Conservation (phyloP, 768 basidiomycete species). For the Mycena vulgaris region DNA sequence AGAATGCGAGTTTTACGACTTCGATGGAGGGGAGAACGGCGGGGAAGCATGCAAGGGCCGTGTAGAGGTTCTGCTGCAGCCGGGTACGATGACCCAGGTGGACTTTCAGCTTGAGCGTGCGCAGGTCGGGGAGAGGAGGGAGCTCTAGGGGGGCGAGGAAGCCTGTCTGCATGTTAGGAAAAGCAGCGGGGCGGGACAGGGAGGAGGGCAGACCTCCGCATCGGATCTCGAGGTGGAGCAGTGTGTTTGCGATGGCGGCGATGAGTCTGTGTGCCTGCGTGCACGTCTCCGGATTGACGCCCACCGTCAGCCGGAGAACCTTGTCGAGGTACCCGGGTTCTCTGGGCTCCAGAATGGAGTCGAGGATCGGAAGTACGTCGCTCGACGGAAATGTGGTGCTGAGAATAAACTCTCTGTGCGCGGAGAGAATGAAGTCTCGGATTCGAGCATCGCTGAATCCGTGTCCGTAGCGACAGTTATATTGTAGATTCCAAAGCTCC, state of each 20-base stretch:
- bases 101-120: background rate
- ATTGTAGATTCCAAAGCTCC: background rate
- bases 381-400: background rate
- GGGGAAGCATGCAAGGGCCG: background rate
- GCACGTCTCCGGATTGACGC: background rate
- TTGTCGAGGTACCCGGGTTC: background rate
- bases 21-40: background rate
- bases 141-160: background rate
- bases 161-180: background rate
- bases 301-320: background rate
- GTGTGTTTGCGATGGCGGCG: background rate
- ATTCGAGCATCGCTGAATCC: background rate
- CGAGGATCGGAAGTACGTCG: background rate
- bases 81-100: background rate
- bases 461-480: background rate
- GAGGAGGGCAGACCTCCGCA: background rate
- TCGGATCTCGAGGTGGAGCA: background rate
- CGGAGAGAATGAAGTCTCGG: background rate
- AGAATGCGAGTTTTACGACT: background rate
- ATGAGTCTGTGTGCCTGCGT: background rate
- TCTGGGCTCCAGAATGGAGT: background rate
- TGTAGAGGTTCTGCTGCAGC: background rate
- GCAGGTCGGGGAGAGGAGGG: background rate
- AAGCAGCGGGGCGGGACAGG: background rate
- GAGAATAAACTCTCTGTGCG: background rate